A percentile compares a stretch with the other conserved stretches of the same genome.
These are phyloP conservation scores for Backusella macrospora DNA, from an alignment of 192 early-diverging fungal species.

Conservation along the genomic window DNA sequence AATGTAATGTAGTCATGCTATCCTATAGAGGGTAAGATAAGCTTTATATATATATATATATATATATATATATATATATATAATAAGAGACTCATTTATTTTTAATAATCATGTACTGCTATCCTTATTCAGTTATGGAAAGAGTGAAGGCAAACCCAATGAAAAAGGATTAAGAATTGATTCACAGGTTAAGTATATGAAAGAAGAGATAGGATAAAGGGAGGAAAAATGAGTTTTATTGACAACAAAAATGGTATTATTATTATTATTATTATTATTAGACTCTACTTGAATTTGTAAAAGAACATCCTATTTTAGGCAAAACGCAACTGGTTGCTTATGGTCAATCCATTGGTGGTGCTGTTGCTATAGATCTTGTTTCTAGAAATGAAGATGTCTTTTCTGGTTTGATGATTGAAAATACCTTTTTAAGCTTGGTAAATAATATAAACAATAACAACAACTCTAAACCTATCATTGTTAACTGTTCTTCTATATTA, in stretches of 20 bases:
- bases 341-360: slow-evolving; percentile 97
- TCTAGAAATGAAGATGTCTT: slow-evolving; percentile 76
- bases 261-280: slow-evolving; percentile 29
- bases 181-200: slow-evolving; percentile 57
- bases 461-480: neutral
- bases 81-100: no score
- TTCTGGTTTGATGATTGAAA: slow-evolving; percentile 87
- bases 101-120: no score
- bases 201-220: no score
- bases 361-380: slow-evolving; percentile 89
- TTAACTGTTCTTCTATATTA: slow-evolving; percentile 27
- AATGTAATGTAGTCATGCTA: slow-evolving; percentile 93
- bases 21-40: slow-evolving; percentile 89
- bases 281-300: slow-evolving; percentile 85
- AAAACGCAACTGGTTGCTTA: slow-evolving; percentile 85
- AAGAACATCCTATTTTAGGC: slow-evolving; percentile 68
- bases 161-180: slow-evolving; percentile 91
- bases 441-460: slow-evolving; percentile 1
- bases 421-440: slow-evolving; percentile 91
- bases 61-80: no score
- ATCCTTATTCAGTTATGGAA: slow-evolving; percentile 76
- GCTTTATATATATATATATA: neutral
- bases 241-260: neutral
- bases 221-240: neutral
- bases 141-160: slow-evolving; percentile 81